These are phyloP conservation scores for Ceratocystis papillata DNA, from an alignment of 2,329 filamentous ascomycete genomes.

Conservation along the genomic window DNA sequence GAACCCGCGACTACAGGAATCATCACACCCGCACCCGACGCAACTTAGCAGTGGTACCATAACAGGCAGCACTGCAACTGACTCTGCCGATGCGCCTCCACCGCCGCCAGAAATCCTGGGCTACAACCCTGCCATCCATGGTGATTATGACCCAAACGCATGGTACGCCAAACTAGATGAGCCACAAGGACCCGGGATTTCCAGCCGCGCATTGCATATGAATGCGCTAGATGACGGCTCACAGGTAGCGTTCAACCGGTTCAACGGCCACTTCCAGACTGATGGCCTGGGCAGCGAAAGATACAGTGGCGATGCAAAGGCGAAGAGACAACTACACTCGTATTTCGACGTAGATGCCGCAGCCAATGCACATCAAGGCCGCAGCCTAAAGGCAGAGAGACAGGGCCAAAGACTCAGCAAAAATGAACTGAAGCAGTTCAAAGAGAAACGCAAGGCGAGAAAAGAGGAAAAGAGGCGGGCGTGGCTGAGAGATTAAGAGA, in stretches of 20 bases:
- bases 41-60: slow-evolving; percentile 27
- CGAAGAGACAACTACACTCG: slow-evolving; percentile 75
- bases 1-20: slow-evolving; percentile 60
- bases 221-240: slow-evolving; percentile 30
- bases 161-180: slow-evolving; percentile 63
- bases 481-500: slow-evolving; percentile 71
- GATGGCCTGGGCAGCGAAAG: slow-evolving; percentile 57
- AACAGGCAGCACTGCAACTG: slow-evolving; percentile 29
- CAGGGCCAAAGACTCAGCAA: slow-evolving; percentile 74
- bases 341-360: slow-evolving; percentile 95
- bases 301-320: slow-evolving; percentile 80
- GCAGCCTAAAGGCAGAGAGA: slow-evolving; percentile 83
- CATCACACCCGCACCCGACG: background rate
- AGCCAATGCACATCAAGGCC: slow-evolving; percentile 79
- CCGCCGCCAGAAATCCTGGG: slow-evolving; percentile 37
- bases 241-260: slow-evolving; percentile 76
- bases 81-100: slow-evolving; percentile 24
- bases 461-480: slow-evolving; percentile 92
- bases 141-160: slow-evolving; percentile 91
- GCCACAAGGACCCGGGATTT: slow-evolving; percentile 27
- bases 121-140: slow-evolving; percentile 94
- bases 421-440: slow-evolving; percentile 80
- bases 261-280: slow-evolving; percentile 73
- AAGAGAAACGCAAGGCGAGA: slow-evolving; percentile 74
- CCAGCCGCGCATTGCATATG: slow-evolving; percentile 30